Base-by-base conservation (phyloP, 495 filamentous ascomycete genomes). In the Xylaria scruposa region DNA sequence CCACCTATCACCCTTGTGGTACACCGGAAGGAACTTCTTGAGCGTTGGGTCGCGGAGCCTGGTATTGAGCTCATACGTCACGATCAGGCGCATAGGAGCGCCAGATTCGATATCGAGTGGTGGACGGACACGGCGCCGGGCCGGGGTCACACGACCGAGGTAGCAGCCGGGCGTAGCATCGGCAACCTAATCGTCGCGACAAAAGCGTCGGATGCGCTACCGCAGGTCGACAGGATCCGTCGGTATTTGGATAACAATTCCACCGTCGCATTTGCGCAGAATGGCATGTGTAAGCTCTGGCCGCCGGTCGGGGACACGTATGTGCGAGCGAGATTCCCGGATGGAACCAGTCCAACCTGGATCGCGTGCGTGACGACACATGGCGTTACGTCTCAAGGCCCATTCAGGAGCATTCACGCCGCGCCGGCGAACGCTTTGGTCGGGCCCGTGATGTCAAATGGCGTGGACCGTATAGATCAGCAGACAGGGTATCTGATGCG, bases 181-280 rank as follows among this genome's bases (percentile, higher is more conserved):
- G 79, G 89, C 62, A 91, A 92, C 77, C 85, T 97, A 51, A 88
- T 97, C 70, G 81, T 97, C 13, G 85, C 90, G 9, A 90, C 88
- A 31, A 96, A 96, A 79, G 87, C 92, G 0, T 77, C 85, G 6
- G 77, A 87, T 40, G 91, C 91, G 1, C 77, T 89, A 29, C 78
- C 83, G 0, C 91, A 92, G 31, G 80, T 96, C 17, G 77, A 84
- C 26, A 76, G 83, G 6, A 80, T 97, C 17, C 82, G 83, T 4
- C 82, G 91, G 61, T 90, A 95, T 12, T 81, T 97, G 21, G 84
- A 79, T 6, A 75, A 78, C 4, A 77, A 84, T 2, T 92, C 91
- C 10, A 92, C 92, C 0, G 86, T 97, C 38, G 81, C 91, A 13
- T 91, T 97, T 56, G 76, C 94, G 24, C 94, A 97, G 74, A 97